Conservation (phyloP, 306 rosid genomes). For the Delonix regia region DNA sequence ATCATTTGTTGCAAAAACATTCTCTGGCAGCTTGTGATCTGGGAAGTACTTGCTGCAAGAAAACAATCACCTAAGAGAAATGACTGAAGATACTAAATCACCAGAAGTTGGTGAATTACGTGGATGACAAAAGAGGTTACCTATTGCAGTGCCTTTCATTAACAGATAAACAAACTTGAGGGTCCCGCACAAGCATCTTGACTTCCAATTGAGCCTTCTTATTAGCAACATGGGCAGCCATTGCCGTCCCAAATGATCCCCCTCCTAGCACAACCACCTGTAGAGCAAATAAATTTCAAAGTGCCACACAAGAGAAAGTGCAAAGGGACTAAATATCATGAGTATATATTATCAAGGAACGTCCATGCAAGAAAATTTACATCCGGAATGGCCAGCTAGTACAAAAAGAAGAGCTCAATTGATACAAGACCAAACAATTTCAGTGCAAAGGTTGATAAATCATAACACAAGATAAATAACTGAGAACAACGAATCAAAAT, state of each 20-base stretch:
- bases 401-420: background rate
- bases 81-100: background rate
- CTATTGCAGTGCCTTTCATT: conserved; percentile 64
- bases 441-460: background rate
- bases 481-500: background rate
- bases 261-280: conserved; percentile 97
- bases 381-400: background rate
- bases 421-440: background rate
- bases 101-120: conserved; percentile 15
- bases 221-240: conserved; percentile 93
- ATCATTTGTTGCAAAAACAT: conserved; percentile 84
- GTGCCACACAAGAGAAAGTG: background rate
- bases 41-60: conserved; percentile 84
- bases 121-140: conserved; percentile 42
- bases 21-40: conserved; percentile 68
- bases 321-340: background rate
- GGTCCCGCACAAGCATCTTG: conserved; percentile 79
- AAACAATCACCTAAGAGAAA: conserved; percentile 20
- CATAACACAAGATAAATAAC: background rate
- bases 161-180: conserved; percentile 79
- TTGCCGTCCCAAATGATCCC: conserved; percentile 96
- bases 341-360: background rate
- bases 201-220: conserved; percentile 84
- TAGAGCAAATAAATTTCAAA: conserved; percentile 20
- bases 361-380: background rate